phyloP scores from a whole-genome alignment of 495 filamentous ascomycete genomes.

The Hyaloscypha finlandica region DNA sequence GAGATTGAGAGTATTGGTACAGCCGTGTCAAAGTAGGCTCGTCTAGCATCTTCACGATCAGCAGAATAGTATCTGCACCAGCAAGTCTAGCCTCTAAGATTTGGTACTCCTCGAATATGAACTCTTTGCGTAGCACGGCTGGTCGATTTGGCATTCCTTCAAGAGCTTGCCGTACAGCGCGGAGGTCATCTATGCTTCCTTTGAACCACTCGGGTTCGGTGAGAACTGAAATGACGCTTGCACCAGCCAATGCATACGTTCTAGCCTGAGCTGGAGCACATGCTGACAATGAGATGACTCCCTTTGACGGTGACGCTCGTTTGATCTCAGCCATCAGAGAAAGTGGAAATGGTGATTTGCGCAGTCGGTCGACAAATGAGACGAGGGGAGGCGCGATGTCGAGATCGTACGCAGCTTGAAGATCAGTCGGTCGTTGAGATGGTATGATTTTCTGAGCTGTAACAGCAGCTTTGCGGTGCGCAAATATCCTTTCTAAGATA shows the following conservation, averaged over 20 bases:
- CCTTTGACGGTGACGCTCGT: conserved; percentile 93
- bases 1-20: conserved; percentile 82
- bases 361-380: conserved; percentile 75
- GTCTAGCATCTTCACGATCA: conserved; percentile 98
- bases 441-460: conserved; percentile 83
- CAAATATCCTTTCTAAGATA: conserved; percentile 91
- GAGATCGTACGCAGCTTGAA: conserved; percentile 85
- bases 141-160: conserved; percentile 89
- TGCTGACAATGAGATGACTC: conserved; percentile 82
- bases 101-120: conserved; percentile 98
- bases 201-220: conserved; percentile 99
- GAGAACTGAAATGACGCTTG: conserved; percentile 94
- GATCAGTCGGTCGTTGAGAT: conserved; percentile 77
- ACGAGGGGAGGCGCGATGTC: conserved; percentile 85
- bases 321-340: conserved; percentile 98
- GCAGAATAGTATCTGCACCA: conserved; percentile 90
- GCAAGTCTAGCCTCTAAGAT: conserved; percentile 93
- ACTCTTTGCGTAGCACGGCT: conserved; percentile 92
- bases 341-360: conserved; percentile 76
- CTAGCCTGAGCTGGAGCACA: conserved; percentile 89
- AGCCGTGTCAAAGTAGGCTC: conserved; percentile 70
- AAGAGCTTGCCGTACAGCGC: conserved; percentile 82
- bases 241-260: conserved; percentile 89
- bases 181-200: conserved; percentile 91
- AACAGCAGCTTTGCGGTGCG: conserved; percentile 74